Conservation (phyloP, 2,329 filamentous ascomycete genomes). For the Sporothrix variecibatus region DNA sequence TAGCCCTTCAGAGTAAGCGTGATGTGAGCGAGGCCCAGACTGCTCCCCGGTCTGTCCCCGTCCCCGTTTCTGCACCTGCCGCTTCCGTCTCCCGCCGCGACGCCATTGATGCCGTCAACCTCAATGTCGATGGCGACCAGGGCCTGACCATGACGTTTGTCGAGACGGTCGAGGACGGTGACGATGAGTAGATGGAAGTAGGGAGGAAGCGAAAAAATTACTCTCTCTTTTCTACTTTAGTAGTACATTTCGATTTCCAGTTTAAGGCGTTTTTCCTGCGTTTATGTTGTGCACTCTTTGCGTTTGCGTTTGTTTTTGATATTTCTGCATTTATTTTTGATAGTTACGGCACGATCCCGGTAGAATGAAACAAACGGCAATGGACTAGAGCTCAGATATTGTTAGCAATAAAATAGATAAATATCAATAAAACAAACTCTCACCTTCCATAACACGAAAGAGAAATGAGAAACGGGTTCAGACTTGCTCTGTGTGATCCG, state of each 20-base stretch:
- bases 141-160: constrained; percentile 52
- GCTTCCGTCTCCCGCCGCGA: constrained; percentile 32
- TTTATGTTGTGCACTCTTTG: background rate
- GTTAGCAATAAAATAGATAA: background rate
- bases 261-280: background rate
- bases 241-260: background rate
- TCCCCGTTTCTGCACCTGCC: constrained; percentile 5
- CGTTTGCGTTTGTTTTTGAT: background rate
- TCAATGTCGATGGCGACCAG: constrained; percentile 47
- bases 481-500: constrained; percentile 7
- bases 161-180: constrained; percentile 40
- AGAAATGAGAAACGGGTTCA: constrained; percentile 14
- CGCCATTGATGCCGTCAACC: constrained; percentile 46
- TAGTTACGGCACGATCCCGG: constrained; percentile 11
- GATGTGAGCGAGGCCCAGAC: constrained; percentile 15
- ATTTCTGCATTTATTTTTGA: constrained; percentile 12
- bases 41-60: background rate
- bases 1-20: constrained; percentile 36
- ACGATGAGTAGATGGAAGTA: constrained; percentile 12
- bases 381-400: background rate
- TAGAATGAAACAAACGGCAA: constrained; percentile 15
- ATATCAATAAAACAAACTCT: background rate
- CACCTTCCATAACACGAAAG: background rate
- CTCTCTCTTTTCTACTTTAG: background rate
- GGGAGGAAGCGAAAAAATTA: background rate